phyloP scores from a whole-genome alignment of 176 grass and related monocot species.

The Elymus sibiricus region DNA sequence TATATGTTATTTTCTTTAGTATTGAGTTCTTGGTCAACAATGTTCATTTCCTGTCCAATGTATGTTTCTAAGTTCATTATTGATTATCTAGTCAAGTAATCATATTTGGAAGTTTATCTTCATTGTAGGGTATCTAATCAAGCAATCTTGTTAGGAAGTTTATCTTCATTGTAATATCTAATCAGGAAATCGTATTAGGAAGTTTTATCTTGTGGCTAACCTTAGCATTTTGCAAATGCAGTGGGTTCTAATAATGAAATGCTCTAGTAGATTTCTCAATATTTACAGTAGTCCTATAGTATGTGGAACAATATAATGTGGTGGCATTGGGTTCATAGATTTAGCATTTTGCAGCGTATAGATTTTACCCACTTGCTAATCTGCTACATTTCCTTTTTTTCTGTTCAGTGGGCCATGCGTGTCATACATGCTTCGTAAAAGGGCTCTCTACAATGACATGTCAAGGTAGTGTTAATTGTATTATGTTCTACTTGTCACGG shows the following conservation, averaged over 20 bases:
- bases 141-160: background rate
- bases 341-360: background rate
- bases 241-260: background rate
- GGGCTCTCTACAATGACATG: slow-evolving; percentile 99
- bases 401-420: slow-evolving; percentile 84
- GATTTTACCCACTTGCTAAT: slow-evolving; percentile 7
- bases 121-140: background rate
- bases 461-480: slow-evolving; percentile 52
- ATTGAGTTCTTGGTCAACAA: background rate
- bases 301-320: slow-evolving; percentile 12
- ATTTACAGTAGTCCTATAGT: background rate
- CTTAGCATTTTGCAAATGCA: background rate
- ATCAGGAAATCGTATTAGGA: background rate
- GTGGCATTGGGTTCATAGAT: background rate
- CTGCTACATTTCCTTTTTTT: slow-evolving; percentile 3
- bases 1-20: background rate
- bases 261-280: background rate
- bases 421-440: slow-evolving; percentile 98
- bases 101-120: background rate
- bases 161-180: background rate
- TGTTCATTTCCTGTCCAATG: background rate
- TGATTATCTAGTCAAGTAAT: background rate
- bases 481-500: background rate
- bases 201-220: background rate
- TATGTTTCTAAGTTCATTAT: background rate